A percentile compares a stretch with the other conserved stretches of the same genome.
These are phyloP conservation scores for Globisporangium acanthophoron DNA, from an alignment of 352 stramenopile genomes.

Conservation along the genomic window DNA sequence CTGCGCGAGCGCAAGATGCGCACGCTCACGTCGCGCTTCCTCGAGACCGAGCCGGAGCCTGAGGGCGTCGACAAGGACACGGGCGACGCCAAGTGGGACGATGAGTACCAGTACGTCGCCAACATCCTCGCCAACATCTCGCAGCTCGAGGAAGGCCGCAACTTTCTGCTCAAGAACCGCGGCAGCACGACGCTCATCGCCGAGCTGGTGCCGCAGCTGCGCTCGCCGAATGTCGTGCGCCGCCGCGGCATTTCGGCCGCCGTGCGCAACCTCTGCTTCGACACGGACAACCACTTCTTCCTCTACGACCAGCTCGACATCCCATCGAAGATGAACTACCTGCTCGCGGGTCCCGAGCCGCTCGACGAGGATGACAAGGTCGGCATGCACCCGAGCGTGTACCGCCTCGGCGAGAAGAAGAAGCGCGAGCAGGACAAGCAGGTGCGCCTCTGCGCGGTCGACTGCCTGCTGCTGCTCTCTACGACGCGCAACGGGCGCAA, in stretches of 20 bases:
- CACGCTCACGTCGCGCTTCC: conserved; percentile 62
- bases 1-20: conserved; percentile 80
- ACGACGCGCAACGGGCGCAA: conserved; percentile 77
- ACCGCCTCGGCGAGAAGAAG: conserved; percentile 75
- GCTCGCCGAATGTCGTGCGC: conserved; percentile 78
- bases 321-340: conserved; percentile 68
- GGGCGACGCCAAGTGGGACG: conserved; percentile 80
- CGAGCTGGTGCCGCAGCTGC: conserved; percentile 66
- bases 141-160: conserved; percentile 70
- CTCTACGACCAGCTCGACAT: conserved; percentile 84
- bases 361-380: conserved; percentile 77
- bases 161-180: conserved; percentile 73
- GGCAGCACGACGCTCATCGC: conserved; percentile 57
- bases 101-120: conserved; percentile 86
- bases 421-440: conserved; percentile 73
- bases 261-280: conserved; percentile 84
- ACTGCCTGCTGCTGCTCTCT: conserved; percentile 71
- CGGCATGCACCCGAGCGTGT: conserved; percentile 74
- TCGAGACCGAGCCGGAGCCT: conserved; percentile 68
- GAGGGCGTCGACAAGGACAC: conserved; percentile 64
- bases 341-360: conserved; percentile 67
- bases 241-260: conserved; percentile 61
- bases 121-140: conserved; percentile 85
- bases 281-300: conserved; percentile 87
- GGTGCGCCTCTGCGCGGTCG: conserved; percentile 66